Base-by-base conservation (phyloP, 2,329 filamentous ascomycete species). In the Drechslerella dactyloides region DNA sequence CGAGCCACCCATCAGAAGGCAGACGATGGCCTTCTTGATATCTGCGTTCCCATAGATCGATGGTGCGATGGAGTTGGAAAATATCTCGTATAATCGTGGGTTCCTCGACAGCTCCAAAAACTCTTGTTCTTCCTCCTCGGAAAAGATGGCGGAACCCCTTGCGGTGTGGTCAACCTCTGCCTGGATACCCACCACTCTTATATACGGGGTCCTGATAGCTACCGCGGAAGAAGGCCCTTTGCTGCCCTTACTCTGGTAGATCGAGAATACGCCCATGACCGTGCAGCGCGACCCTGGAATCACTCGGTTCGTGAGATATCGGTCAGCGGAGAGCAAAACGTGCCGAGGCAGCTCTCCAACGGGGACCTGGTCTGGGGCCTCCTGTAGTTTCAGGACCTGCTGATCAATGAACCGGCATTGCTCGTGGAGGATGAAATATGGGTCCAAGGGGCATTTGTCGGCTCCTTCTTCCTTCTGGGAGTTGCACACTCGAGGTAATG, bases 11-110 rank as follows among this genome's bases (percentile, higher is more conserved):
- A 97, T 87, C 1, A 99, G 83, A 4, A 99, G 83, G 81, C 94
- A 99, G 1, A 96, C 86, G 76, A 99, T 97, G 2, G 94, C 89
- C 80, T 97, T 99, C 79, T 99, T 99, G 80, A 99, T 99, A 78
- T 97, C 91, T 42, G 85, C 81, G 78, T 97, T 99, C 57, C 94
- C 94, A 78, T 97, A 99, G 77, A 99, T 99, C 0, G 94, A 97
- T 0, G 94, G 94, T 3, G 94, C 94, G 75, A 99, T 96, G 79
- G 93, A 97, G 76, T 90, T 87, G 1, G 93, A 87, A 81, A 99
- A 93, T 40, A 91, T 84, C 35, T 89, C 89, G 80, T 97, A 99
- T n/a, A 99, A 85, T 78, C 97, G 93, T 6, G 92, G 90, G 57
- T 91, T 84, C 74, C 94, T 85, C 78, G 93, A 97, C 82, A 99